phyloP scores from a whole-genome alignment of 805 yeast genomes.

The Nakazawaea ishiwadae region DNA sequence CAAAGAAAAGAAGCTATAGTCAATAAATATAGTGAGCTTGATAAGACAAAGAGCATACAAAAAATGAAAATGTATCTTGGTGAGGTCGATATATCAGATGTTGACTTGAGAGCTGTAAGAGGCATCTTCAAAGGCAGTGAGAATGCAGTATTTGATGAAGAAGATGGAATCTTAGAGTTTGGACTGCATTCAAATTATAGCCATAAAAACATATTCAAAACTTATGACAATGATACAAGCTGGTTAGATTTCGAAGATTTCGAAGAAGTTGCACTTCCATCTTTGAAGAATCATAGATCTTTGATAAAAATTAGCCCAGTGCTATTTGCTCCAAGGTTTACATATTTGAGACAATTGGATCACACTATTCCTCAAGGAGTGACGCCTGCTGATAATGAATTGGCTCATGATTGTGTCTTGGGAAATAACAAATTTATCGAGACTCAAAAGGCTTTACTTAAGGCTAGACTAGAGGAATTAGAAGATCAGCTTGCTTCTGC shows the following conservation, averaged over 20 bases:
- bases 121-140: conserved; percentile 35
- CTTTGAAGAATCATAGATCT: conserved; percentile 32
- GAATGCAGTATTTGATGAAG: conserved; percentile 10
- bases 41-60: conserved; percentile 35
- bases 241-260: conserved; percentile 67
- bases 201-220: conserved; percentile 11
- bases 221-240: conserved; percentile 41
- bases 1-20: conserved; percentile 48
- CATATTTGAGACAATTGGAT: conserved; percentile 62
- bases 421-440: conserved; percentile 44
- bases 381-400: conserved; percentile 46
- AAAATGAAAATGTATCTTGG: conserved; percentile 61
- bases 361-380: conserved; percentile 29
- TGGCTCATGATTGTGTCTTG: conserved; percentile 63
- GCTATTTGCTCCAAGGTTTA: conserved; percentile 62
- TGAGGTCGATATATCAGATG: conserved; percentile 47
- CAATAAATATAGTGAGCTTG: conserved; percentile 40
- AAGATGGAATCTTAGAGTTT: conserved; percentile 1
- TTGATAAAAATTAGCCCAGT: conserved; percentile 53
- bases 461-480: conserved; percentile 22
- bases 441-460: conserved; percentile 39
- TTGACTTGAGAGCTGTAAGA: conserved; percentile 57
- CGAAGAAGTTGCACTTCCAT: conserved; percentile 47
- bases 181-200: conserved; percentile 14
- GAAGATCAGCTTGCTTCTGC: conserved; percentile 25